Conservation (phyloP, 305 asterid species). For the Lippia alba region DNA sequence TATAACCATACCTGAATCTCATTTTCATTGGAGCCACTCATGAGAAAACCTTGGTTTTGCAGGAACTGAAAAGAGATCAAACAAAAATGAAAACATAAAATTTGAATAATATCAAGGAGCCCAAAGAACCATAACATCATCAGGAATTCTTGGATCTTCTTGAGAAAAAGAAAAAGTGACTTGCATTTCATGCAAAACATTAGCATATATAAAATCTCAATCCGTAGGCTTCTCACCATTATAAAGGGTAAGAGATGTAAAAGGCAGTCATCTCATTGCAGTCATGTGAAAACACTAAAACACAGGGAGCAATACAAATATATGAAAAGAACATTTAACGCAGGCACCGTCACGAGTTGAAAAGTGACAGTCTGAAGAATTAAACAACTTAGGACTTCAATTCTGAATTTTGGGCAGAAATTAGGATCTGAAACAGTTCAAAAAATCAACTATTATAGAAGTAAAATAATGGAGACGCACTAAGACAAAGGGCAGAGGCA, state of each 20-base stretch:
- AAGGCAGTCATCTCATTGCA: constrained; percentile 8
- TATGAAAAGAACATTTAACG: not conserved
- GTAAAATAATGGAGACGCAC: constrained; percentile 10
- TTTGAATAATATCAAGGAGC: constrained; percentile 23
- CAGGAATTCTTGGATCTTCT: constrained; percentile 10
- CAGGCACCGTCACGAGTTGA: not conserved
- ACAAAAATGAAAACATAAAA: constrained; percentile 27
- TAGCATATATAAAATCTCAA: not conserved
- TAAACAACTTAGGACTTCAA: no score
- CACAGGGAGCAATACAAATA: not conserved
- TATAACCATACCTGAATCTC: no score
- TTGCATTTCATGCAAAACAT: constrained; percentile 21
- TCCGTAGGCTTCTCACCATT: not conserved
- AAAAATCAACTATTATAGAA: constrained; percentile 8
- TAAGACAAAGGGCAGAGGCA: constrained; percentile 18
- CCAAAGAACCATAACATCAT: constrained; percentile 5
- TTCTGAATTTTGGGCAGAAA: not conserved
- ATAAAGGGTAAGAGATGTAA: constrained; percentile 17
- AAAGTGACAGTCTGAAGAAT: no score
- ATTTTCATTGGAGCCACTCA: no score
- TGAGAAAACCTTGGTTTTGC: constrained; percentile 56
- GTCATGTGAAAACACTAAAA: not conserved
- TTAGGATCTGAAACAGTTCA: constrained; percentile 18
- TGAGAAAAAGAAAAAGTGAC: constrained; percentile 14
- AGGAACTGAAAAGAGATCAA: constrained; percentile 70